Conservation (phyloP, 2,329 filamentous ascomycete species). For the Amylocarpus encephaloides region DNA sequence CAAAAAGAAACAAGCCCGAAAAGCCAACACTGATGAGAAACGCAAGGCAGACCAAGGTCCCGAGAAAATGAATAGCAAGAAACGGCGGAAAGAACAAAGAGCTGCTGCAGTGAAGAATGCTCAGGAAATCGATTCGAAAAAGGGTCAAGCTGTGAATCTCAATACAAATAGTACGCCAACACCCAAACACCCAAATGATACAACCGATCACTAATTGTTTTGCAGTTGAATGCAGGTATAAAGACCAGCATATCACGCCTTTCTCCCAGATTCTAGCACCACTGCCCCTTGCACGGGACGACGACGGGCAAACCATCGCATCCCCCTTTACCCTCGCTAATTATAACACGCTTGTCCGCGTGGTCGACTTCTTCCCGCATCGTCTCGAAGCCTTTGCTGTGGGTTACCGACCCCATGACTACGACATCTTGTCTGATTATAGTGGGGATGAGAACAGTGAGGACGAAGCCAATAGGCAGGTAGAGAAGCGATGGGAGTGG, state of each 20-base stretch:
- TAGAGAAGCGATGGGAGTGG: slow-evolving; percentile 64
- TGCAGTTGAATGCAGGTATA: too few relatives aligned
- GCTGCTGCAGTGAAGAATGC: slow-evolving; percentile 26
- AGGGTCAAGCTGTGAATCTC: slow-evolving; percentile 20
- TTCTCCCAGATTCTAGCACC: slow-evolving; percentile 32
- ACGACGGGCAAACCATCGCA: slow-evolving; percentile 31
- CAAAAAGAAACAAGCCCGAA: slow-evolving; percentile 35
- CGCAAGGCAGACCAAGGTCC: slow-evolving; percentile 18
- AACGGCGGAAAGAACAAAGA: slow-evolving; percentile 27
- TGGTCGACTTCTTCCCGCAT: slow-evolving; percentile 73
- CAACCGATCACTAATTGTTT: too few relatives aligned
- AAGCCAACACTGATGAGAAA: slow-evolving; percentile 33
- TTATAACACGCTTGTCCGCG: slow-evolving; percentile 64
- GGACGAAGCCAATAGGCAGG: slow-evolving; percentile 15
- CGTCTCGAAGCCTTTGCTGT: slow-evolving; percentile 65
- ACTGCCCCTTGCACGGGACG: slow-evolving; percentile 38
- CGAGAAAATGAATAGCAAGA: slow-evolving; percentile 21
- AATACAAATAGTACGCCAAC: slow-evolving; percentile 17
- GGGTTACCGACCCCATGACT: slow-evolving; percentile 40
- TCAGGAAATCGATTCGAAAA: slow-evolving; percentile 30
- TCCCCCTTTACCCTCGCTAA: slow-evolving; percentile 70
- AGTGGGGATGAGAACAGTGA: slow-evolving; percentile 28
- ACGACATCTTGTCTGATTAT: slow-evolving; percentile 43
- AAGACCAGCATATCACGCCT: slow-evolving; percentile 4
- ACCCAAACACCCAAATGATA: too few relatives aligned